Base-by-base conservation (phyloP, 768 basidiomycete species). In the Termitomyces sp. region DNA sequence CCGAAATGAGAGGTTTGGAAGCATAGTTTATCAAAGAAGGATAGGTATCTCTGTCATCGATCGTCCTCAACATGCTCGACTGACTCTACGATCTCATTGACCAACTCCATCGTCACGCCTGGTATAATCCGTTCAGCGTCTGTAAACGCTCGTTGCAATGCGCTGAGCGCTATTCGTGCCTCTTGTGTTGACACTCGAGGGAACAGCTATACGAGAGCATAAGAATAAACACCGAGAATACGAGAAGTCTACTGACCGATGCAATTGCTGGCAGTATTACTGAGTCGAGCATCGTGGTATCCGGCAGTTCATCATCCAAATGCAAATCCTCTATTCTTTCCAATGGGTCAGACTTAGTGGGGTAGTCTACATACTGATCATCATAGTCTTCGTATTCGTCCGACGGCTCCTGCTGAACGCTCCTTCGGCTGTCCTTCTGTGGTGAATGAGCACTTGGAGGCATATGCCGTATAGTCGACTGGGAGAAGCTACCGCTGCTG, bases 241-340 rank as follows among this genome's bases (percentile, higher is more conserved):
- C 16, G 42, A 54, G 53, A 49, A 23, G 16, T n/a, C 12, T 53
- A 75, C 89, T 71, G 63, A 98, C 96, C 59, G 92, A 95, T 43
- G 95, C 92, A 64, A 98, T 87, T n/a, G 95, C 95, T 23, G 97
- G 97, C 29, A 98, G 74, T 51, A 98, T 87, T 31, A 99, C 96
- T 3, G 93, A 93, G 66, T 97, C 95, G 37, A 98, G 77, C 87
- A 98, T 96, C n/a, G 90, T 87, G 27, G 89, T 89, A 67, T 92
- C 90, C 5, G 89, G 84, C 42, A 89, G 71, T 21, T 83, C 83
- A 38, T 84, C 84, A 25, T 84, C 85, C 23, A 77, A 53, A 44
- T 78, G 77, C 16, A 77, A 73, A 25, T 77, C 74, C 31, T 71
- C 69, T 65, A 80, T 60, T 61, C 79, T 79, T 59, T 84, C 80